Percentiles rank a stretch among this genome's conserved stretches.
Conservation (phyloP, 176 grass and related monocot species). For the Hordeum marinum region DNA sequence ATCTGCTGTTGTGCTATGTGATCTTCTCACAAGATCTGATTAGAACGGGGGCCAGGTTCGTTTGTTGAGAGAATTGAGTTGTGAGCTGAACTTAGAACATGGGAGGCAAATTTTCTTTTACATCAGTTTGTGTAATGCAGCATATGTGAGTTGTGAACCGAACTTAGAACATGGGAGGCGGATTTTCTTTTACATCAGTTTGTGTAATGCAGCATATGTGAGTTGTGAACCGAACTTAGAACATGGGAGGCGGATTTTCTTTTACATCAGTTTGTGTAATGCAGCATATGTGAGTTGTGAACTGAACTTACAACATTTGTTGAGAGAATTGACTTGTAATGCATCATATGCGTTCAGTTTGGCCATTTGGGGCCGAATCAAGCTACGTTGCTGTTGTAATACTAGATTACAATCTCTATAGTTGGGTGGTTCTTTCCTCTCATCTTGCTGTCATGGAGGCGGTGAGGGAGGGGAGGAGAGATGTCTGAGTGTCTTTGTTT, state of each 20-base stretch:
- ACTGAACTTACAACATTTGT: background rate
- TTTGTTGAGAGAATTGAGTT: background rate
- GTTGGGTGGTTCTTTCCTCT: no score
- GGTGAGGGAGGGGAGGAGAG: no score
- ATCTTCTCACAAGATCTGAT: conserved; percentile 2
- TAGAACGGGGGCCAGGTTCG: background rate
- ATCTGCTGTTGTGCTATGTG: background rate
- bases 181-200: background rate
- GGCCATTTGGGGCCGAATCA: background rate
- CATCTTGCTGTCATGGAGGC: no score
- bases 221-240: background rate
- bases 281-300: background rate
- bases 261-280: conserved; percentile 3
- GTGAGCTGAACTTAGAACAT: conserved; percentile 2
- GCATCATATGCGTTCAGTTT: no score
- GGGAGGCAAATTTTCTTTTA: background rate
- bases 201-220: background rate
- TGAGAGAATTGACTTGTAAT: no score
- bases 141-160: background rate
- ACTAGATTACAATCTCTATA: background rate
- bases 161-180: conserved; percentile 4
- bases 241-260: background rate
- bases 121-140: background rate
- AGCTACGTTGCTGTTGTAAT: background rate
- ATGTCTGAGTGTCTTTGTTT: no score